Base-by-base conservation (phyloP, 345 rosid species). In the Eutrema japonicum region DNA sequence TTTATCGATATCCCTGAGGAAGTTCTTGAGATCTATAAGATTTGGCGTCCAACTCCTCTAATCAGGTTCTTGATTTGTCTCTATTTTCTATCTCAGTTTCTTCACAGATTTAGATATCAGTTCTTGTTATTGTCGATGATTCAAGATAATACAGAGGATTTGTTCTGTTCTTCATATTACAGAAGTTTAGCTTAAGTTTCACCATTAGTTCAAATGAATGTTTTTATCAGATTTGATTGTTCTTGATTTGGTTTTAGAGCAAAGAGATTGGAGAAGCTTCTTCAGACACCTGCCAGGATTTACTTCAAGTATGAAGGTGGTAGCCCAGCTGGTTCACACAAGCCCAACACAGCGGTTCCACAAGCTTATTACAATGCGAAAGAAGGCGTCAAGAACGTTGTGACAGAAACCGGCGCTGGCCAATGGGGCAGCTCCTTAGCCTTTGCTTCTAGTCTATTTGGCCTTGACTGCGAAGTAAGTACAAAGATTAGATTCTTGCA, bases 301-400 rank as follows among this genome's bases (percentile, higher is more conserved):
- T 94, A 91, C 83, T 94, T 88, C 76, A 91, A 94, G 82, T 91
- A 94, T 43, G 97, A 94, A 81, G 98, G 97, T 53, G 91, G 68
- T 54, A 94, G 98, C 74, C 98, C 97, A 12, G 98, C 98, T 22
- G 98, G 98, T 37, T 94, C 98, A 3, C 98, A 94, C 79, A 94
- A 94, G 77, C 93, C 96, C 0, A 94, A 94, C 85, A 59, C 87
- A 35, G 95, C 98, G 0, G 87, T 94, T 58, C 98, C 98, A 0
- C 98, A 94, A 80, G 96, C 74, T 46, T 88, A 82, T 78, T 91
- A 89, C 60, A 94, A 94, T 72, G 93, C 92, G 0, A 80, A 85
- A 76, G 85, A 82, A 82, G 96, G 97, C 4, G 40, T 86, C 57
- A 94, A 86, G 85, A 94, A 87, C 36, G 78, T 91, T 51, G 95